phyloP scores from a whole-genome alignment of 108 stramenopile species.

The Cyclotella atomus region DNA sequence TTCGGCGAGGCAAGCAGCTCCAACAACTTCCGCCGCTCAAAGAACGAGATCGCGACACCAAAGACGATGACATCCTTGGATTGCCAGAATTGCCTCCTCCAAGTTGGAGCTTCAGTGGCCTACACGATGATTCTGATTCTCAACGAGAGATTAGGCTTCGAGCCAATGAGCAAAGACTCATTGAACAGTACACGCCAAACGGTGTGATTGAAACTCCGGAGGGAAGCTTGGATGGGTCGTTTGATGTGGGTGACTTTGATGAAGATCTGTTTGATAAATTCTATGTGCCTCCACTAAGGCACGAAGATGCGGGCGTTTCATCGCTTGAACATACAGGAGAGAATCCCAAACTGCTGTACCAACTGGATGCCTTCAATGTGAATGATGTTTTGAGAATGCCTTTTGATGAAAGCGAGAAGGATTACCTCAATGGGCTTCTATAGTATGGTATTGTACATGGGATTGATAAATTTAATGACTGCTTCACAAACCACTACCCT shows the following conservation, averaged over 20 bases:
- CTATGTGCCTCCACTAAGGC: neutral
- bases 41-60: neutral
- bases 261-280: conserved; percentile 20
- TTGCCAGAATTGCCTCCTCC: conserved; percentile 4
- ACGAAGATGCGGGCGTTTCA: neutral
- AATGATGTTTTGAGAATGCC: conserved; percentile 4
- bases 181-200: conserved; percentile 10
- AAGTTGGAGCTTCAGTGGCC: neutral
- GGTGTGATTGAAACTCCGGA: conserved; percentile 18
- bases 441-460: no score
- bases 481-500: no score
- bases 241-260: conserved; percentile 6
- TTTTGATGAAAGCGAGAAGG: conserved; percentile 9
- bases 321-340: neutral
- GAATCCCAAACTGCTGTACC: neutral
- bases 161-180: conserved; percentile 5
- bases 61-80: neutral
- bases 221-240: conserved; percentile 5
- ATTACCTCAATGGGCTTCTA: conserved; percentile 15
- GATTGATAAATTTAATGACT: no score
- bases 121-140: neutral
- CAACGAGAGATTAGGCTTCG: conserved; percentile 3
- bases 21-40: neutral
- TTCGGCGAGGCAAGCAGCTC: conserved; percentile 27
- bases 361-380: conserved; percentile 2